Conservation (phyloP, 106 monocot genomes). For the Narthecium ossifragum region DNA sequence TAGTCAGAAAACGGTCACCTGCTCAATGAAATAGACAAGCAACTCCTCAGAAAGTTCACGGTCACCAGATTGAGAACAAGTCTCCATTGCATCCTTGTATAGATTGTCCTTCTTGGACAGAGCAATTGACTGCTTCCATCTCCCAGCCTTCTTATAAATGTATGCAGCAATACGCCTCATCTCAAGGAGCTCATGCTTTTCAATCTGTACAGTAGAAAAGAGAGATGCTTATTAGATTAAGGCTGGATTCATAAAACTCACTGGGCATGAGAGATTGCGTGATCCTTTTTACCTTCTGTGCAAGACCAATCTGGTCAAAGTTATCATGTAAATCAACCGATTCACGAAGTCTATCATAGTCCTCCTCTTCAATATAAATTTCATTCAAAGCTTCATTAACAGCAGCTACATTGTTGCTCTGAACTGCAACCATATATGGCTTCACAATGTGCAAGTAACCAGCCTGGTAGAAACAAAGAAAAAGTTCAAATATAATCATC, state of each 20-base stretch:
- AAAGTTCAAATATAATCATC: too few species aligned
- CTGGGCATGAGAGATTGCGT: too few species aligned
- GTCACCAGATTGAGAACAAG: conserved; percentile 89
- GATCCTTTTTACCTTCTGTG: conserved; percentile 87
- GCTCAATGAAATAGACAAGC: conserved; percentile 96
- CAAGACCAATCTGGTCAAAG: conserved; percentile 98
- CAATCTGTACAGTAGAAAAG: conserved; percentile 61
- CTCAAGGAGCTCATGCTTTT: conserved; percentile 97
- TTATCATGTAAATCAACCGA: conserved; percentile 98
- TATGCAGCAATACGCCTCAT: conserved; percentile 97
- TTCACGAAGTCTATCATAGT: conserved; percentile 88
- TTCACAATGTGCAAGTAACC: conserved; percentile 87
- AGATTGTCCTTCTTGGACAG: conserved; percentile 96
- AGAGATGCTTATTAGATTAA: too few species aligned
- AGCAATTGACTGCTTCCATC: conserved; percentile 99
- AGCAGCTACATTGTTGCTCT: conserved; percentile 95
- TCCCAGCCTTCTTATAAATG: conserved; percentile 99
- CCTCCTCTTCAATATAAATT: conserved; percentile 98
- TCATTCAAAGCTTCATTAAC: conserved; percentile 98
- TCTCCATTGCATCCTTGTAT: conserved; percentile 98
- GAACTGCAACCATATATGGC: conserved; percentile 98
- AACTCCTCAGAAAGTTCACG: conserved; percentile 92
- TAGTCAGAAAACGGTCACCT: conserved; percentile 41
- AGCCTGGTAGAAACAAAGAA: conserved; percentile 45
- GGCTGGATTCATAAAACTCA: too few species aligned